Conservation (phyloP, 2,329 filamentous ascomycete genomes). For the Fusarium multiceps region DNA sequence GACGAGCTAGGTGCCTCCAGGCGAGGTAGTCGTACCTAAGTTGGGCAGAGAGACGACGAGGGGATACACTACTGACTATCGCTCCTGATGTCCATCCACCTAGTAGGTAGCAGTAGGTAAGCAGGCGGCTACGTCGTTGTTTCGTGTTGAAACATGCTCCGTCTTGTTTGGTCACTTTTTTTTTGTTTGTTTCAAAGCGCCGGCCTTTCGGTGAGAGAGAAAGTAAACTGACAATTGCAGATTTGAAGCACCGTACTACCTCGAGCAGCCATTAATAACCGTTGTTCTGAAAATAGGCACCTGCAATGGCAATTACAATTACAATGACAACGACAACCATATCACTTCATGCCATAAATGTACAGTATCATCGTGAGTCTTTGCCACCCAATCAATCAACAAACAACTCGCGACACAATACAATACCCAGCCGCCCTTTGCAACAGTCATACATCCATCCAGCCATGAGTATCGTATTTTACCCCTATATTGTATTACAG, state of each 20-base stretch:
- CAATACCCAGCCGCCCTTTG: constrained; percentile 13
- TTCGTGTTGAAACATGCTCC: background rate
- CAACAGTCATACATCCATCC: background rate
- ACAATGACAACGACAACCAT: background rate
- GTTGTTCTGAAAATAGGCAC: background rate
- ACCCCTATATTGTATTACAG: background rate
- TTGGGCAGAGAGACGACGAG: too few species aligned
- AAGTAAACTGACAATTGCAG: background rate
- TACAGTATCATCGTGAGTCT: background rate
- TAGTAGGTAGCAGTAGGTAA: background rate
- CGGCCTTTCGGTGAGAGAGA: background rate
- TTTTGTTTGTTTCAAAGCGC: background rate
- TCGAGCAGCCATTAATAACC: background rate
- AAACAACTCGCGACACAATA: background rate
- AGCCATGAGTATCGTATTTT: background rate
- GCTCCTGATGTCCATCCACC: too few species aligned
- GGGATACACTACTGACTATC: too few species aligned
- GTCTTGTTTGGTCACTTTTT: background rate
- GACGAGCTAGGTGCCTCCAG: too few species aligned
- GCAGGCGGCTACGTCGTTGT: background rate
- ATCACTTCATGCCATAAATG: constrained; percentile 13
- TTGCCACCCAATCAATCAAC: constrained; percentile 10
- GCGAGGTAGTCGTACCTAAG: too few species aligned
- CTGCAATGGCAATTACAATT: background rate
- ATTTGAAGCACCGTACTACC: constrained; percentile 1